Evolutionary conservation across 139 green algal species (phyloP).

Genomic region (Tetraselmis striata): DNA sequence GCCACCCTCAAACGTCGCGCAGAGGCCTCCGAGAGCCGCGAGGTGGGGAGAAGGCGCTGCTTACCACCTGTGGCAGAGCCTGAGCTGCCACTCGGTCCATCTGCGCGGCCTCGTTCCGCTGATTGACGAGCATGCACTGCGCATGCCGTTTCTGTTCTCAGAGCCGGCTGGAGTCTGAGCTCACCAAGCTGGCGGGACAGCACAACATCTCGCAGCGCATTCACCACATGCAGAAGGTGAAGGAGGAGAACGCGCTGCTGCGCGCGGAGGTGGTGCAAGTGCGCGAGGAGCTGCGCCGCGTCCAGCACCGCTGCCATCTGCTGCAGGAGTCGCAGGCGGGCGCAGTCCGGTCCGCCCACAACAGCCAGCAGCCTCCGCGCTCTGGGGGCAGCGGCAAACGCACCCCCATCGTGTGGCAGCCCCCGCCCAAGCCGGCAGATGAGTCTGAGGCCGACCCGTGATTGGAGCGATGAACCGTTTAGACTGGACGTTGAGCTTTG

Average conservation of each 20-base stretch:
- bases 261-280: not conserved
- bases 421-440: too few species aligned
- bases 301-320: not conserved
- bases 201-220: not conserved
- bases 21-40: not conserved
- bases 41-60: too few species aligned
- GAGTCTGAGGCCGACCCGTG: too few species aligned
- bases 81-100: too few species aligned
- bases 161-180: not conserved
- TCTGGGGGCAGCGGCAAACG: not conserved
- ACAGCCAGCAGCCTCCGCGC: too few species aligned
- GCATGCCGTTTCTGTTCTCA: too few species aligned
- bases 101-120: too few species aligned
- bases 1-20: not conserved
- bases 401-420: not conserved
- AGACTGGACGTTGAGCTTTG: too few species aligned
- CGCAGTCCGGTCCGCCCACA: too few species aligned
- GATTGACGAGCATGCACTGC: too few species aligned
- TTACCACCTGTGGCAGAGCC: too few species aligned
- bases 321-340: not conserved
- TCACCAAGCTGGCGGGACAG: not conserved
- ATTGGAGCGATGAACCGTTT: too few species aligned
- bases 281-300: not conserved
- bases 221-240: not conserved
- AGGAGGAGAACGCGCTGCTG: not conserved